phyloP scores from a whole-genome alignment of 306 rosid species.

The Abrus precatorius region DNA sequence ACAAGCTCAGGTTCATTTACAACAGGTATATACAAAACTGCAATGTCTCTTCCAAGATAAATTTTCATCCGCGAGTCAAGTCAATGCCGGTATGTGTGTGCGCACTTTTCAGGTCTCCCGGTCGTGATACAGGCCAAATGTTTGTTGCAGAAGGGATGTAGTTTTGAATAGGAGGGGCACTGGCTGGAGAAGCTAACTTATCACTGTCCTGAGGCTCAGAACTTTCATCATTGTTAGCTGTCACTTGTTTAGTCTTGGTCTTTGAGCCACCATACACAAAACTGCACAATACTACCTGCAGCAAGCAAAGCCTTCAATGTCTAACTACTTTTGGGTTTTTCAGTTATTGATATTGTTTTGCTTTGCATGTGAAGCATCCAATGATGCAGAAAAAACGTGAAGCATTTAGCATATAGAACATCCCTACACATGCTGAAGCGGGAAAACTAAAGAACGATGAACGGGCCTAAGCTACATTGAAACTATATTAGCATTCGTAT shows the following conservation, averaged over 20 bases:
- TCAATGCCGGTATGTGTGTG: slow-evolving; percentile 80
- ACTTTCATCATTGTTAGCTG: slow-evolving; percentile 55
- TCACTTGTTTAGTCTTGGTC: slow-evolving; percentile 66
- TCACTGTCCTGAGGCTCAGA: slow-evolving; percentile 62
- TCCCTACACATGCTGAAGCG: not conserved
- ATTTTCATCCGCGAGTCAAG: slow-evolving; percentile 83
- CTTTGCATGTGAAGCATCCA: slow-evolving; percentile 17
- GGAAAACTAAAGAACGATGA: not conserved
- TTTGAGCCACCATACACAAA: slow-evolving; percentile 79
- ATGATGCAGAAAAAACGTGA: slow-evolving; percentile 4
- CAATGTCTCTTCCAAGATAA: slow-evolving; percentile 56
- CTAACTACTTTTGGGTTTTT: not conserved
- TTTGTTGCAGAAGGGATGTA: slow-evolving; percentile 66
- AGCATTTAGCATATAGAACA: not conserved
- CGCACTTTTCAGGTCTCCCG: slow-evolving; percentile 58
- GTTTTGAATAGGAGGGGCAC: slow-evolving; percentile 66
- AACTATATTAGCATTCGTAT: not conserved
- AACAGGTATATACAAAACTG: slow-evolving; percentile 77
- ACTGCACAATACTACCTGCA: slow-evolving; percentile 91
- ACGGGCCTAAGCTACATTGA: slow-evolving; percentile 3
- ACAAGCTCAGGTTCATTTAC: slow-evolving; percentile 69
- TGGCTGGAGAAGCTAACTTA: slow-evolving; percentile 63
- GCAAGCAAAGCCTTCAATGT: slow-evolving; percentile 36
- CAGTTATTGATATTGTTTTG: slow-evolving; percentile 8
- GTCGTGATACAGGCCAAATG: slow-evolving; percentile 77